Percentiles rank a stretch among this genome's conserved stretches.
These are phyloP conservation scores for Physcomitrium patens DNA, from an alignment of 225 moss, liverwort and hornwort species.

Conservation along the genomic window DNA sequence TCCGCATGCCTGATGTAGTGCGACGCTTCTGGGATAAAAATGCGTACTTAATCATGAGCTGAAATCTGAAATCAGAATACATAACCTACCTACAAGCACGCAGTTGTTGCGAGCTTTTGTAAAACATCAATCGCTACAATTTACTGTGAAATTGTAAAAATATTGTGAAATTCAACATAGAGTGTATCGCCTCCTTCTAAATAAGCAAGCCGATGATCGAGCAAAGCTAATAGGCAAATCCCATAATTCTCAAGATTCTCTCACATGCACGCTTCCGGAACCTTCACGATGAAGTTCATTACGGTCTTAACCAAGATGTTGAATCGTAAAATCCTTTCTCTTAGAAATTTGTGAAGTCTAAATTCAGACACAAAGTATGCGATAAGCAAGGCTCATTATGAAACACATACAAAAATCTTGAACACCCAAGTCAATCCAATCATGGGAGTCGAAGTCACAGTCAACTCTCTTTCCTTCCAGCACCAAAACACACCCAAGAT, in stretches of 20 bases:
- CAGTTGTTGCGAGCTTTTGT: not conserved
- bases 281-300: not conserved
- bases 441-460: too few species aligned
- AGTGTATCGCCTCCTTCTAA: too few species aligned
- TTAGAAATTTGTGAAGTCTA: not conserved
- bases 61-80: not conserved
- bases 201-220: too few species aligned
- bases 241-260: too few species aligned
- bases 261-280: not conserved
- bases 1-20: too few species aligned
- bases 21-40: not conserved
- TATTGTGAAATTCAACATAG: too few species aligned
- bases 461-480: not conserved
- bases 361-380: not conserved
- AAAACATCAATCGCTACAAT: not conserved
- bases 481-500: not conserved
- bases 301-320: too few species aligned
- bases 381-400: not conserved
- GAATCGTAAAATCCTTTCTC: not conserved
- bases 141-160: not conserved
- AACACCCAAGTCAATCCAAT: not conserved
- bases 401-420: not conserved
- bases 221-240: too few species aligned
- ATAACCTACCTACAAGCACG: not conserved
- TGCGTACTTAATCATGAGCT: not conserved